Evolutionary conservation across 2,329 filamentous ascomycete genomes (phyloP).

Genomic region (Trichophyton schoenleinii): DNA sequence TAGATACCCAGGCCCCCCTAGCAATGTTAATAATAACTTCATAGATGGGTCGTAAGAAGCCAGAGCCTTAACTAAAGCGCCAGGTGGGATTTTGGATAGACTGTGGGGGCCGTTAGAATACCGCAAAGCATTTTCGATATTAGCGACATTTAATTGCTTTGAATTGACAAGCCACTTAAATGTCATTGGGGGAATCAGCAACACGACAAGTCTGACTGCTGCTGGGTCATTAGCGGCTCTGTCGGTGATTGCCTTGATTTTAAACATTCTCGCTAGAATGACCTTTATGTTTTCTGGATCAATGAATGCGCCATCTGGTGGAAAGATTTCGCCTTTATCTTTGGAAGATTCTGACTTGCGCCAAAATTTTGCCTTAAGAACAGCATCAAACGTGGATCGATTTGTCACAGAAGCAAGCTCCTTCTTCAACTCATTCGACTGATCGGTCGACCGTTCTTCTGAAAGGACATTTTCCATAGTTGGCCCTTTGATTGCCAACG

Average conservation of each 20-base stretch:
- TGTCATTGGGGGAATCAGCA: conserved; percentile 27
- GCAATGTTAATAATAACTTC: conserved; percentile 25
- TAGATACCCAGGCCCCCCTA: conserved; percentile 26
- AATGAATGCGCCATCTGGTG: conserved; percentile 19
- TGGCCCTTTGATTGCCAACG: conserved; percentile 19
- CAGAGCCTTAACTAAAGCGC: conserved; percentile 30
- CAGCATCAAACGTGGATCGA: conserved; percentile 23
- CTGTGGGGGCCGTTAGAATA: conserved; percentile 24
- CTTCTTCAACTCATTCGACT: conserved; percentile 26
- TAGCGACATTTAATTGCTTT: conserved; percentile 27
- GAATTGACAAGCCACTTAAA: conserved; percentile 31
- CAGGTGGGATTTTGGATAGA: conserved; percentile 26
- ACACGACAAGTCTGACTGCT: conserved; percentile 20
- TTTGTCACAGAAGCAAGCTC: conserved; percentile 20
- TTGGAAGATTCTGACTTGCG: conserved; percentile 18
- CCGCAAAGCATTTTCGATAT: conserved; percentile 30
- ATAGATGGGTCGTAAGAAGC: conserved; percentile 29
- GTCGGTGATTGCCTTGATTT: conserved; percentile 15
- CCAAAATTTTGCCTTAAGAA: conserved; percentile 17
- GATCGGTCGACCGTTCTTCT: conserved; percentile 21
- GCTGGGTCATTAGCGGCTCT: conserved; percentile 12
- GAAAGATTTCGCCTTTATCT: conserved; percentile 16
- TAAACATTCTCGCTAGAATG: conserved; percentile 30
- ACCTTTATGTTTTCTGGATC: conserved; percentile 28
- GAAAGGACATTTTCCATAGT: conserved; percentile 22